Evolutionary conservation across 1,284 basidiomycete species (phyloP), one percentile per base, ranked within the genome.

Genomic region (Pascua guehoae): DNA sequence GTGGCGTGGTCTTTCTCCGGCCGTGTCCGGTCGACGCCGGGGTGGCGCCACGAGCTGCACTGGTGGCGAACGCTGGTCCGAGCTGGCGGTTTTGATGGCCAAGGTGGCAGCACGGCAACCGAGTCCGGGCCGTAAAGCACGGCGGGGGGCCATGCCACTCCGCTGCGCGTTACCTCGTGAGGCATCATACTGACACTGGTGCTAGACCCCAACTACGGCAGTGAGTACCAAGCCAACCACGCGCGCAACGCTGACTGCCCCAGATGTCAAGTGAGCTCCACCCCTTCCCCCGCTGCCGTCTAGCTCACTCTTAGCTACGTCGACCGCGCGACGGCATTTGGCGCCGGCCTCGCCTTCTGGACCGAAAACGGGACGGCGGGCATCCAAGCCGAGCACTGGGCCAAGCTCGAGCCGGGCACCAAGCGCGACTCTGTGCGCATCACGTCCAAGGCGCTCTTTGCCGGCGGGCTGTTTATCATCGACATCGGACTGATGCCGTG

Each of bases 401-500:
- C 59, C 0, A 52, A 16, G 0, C 45, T 66, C 8, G 37, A 57
- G 2, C 49, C 58, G 8, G 68, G 69, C 10, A 52, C 53, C 7
- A 51, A 59, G 12, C 66, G 74, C 12, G 58, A 73, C 49, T 71
- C 68, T 0, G 82, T 93, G 17, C 86, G 89, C 53, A 87, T 93
- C 65, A 81, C 79, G 39, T 82, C 85, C 43, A 84, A 85, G 67
- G 84, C 86, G 63, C 77, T 78, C 10, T 91, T 85, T 72, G 82
- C 79, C 38, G 78, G 81, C 17, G 89, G 89, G 2, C 79, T 93
- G 24, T 86, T 91, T 74, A 83, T 93, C 58, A 81, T 88, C n/a
- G 89, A 92, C 70, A 81, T 91, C 60, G 78, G 75, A 52, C 75
- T 83, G 15, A 89, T 89, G 85, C 88, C 90, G 2, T 82, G 84